Evolutionary conservation across 176 grass and related monocot species (phyloP), one percentile per base, ranked within the genome.

Genomic region (Chrysopogon serrulatus): DNA sequence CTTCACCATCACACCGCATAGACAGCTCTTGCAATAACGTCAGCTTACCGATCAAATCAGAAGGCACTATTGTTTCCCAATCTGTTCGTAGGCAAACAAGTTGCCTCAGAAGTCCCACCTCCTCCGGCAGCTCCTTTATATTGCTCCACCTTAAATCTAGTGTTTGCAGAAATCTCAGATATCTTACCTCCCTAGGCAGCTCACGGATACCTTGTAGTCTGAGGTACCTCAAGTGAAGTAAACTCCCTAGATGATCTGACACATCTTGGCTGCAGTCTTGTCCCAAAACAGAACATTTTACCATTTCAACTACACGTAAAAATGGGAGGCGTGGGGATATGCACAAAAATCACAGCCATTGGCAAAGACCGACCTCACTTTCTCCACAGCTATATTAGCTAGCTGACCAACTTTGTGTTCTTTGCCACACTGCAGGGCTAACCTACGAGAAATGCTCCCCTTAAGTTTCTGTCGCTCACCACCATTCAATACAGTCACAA

Each of bases 201-300:
- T 23, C 3, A 12, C 0, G 13, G 3, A 40, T 40, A 5, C 0
- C 0, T 8, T 10, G 0, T 68, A 40, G 1, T 8, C 19, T 4
- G 10, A 69, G 21, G 36, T 69, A 69, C 36, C 66, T 37, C 10
- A 69, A 21, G 21, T 40, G 66, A 69, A 24, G 35, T 40, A 40
- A 40, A 69, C 21, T 69, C 10, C 10, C 36, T 12, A 69, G 19
- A 40, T 40, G 4, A 36, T 6, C 8, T 1, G 2, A 3, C 7
- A 68, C 4, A 66, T 17, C 7, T 65, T 35, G 10, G 8, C 3
- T 3, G 0, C 17, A 23, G 8, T 11, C 17, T 30, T 15, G n/a
- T n/a, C n/a, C 0, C 1, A 0, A 1, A 62, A 14, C 10, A 62
- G 3, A 5, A 62, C 10, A 30, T 24, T 6, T 10, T 27, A 4